phyloP scores from a whole-genome alignment of 306 rosid species.

The Gynostemma pentaphyllum region DNA sequence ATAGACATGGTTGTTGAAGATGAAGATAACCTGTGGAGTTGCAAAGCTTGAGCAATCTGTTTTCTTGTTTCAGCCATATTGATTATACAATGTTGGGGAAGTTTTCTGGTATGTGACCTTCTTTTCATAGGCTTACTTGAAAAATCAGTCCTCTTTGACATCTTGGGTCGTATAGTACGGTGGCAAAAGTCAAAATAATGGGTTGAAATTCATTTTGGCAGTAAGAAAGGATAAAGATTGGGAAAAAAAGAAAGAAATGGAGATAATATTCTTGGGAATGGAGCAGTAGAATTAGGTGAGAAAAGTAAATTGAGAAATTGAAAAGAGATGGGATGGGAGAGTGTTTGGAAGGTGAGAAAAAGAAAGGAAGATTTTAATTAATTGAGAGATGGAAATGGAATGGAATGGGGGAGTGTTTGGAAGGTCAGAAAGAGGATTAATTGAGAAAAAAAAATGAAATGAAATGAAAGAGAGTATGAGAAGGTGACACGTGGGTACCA shows the following conservation, averaged over 20 bases:
- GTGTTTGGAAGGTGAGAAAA: slow-evolving; percentile 8
- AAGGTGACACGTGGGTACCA: slow-evolving; percentile 33
- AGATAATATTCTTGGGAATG: no score
- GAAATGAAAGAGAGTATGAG: background rate
- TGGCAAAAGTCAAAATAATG: background rate
- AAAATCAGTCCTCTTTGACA: background rate
- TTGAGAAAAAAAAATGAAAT: no score
- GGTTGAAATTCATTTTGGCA: background rate
- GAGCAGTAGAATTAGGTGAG: background rate
- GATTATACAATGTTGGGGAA: slow-evolving; percentile 1
- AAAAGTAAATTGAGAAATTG: background rate
- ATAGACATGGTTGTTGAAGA: background rate
- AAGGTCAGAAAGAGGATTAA: slow-evolving; percentile 9
- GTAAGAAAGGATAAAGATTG: slow-evolving; percentile 9
- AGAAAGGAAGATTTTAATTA: no score
- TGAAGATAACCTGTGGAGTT: slow-evolving; percentile 15
- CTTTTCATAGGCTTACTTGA: slow-evolving; percentile 14
- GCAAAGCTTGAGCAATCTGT: slow-evolving; percentile 26
- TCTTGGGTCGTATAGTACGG: background rate
- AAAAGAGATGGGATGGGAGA: background rate
- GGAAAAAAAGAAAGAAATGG: background rate
- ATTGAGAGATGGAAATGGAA: no score
- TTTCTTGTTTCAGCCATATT: slow-evolving; percentile 21
- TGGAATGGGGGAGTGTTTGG: background rate
- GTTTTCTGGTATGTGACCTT: slow-evolving; percentile 12